Evolutionary conservation across 257 asterid genomes (phyloP), one percentile per base, ranked within the genome.

Genomic region (Lithospermum erythrorhizon): DNA sequence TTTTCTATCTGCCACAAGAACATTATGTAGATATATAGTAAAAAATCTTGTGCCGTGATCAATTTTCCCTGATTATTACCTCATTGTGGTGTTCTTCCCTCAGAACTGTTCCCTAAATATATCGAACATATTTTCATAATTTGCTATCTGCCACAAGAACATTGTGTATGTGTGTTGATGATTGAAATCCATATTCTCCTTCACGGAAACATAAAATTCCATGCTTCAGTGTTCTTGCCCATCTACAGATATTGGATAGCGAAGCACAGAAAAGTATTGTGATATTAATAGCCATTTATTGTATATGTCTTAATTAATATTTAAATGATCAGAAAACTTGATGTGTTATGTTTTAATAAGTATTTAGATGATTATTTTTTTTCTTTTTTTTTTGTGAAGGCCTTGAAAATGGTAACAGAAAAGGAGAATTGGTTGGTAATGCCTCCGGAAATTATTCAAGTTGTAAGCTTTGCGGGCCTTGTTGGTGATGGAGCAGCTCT

Each of bases 401-500:
- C 99, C 37, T 75, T 93, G 76, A 93, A 89, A 85, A 82, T 93
- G 97, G 99, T 89, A 66, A 68, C 86, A 85, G 99, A 93, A 76
- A 89, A 76, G 90, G 99, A 93, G 82, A 83, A 45, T 80, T 93
- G 99, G 99, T 86, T 82, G 75, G 72, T 81, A 73, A 69, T 93
- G 83, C 97, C 99, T 5, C 81, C 87, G 14, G 95, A 93, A 57
- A 85, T 95, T 59, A 73, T 85, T 76, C 84, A 84, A 79, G 96
- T 80, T 64, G 79, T 89, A 75, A 89, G 93, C 81, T 93, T 93
- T 58, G 83, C 99, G 2, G 97, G 97, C 61, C 81, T 93, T 74
- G 78, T 93, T 55, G 99, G 99, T 68, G 99, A 93, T 80, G 99
- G 99, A 68, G 99, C 97, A 63, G 95, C 99, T 63, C 82, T 93